Evolutionary conservation across 2,329 filamentous ascomycete species (phyloP), one percentile per base, ranked within the genome.

Genomic region (Diplocarpon mali): DNA sequence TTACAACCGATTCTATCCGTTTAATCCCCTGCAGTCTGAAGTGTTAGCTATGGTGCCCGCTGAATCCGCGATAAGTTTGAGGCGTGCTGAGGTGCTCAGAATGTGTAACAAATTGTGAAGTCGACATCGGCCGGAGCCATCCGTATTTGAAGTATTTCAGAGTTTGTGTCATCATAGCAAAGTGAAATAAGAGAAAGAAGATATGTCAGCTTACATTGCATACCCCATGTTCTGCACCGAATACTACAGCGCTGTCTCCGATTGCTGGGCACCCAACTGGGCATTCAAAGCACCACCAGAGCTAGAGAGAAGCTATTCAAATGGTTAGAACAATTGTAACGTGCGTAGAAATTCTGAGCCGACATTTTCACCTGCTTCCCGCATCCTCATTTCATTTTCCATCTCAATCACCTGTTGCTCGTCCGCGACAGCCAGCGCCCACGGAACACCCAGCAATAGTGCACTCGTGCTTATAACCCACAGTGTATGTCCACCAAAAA

Each of bases 351-450:
- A 14, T 16, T 39, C 10, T 17, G 27, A 29, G 13, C 24, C 4
- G 10, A 35, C 6, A 14, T 55, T 86, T 62, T 84, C 82, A 52
- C 87, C 87, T 61, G 84, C 78, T 76, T 95, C 86, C 66, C 92
- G 84, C 86, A 95, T 92, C 66, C 84, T 81, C 77, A 89, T 88
- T 71, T 95, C 90, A 67, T 88, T 80, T 78, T 98, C 92, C 87
- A 95, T 93, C 72, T 95, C 90, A 54, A 90, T 74, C 64, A 94
- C 80, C 72, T 95, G 86, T 74, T 95, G 88, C 72, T 98, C 92
- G 73, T 98, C 92, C 53, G 84, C 81, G 64, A 88, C 90, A 47
- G 88, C 90, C 56, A 98, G 72, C 47, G 88, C 89, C 73, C 88
- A 96, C 45, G 92, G 92, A 41, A 96, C 87, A 57, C 88, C 89